Conservation (phyloP, 2,329 filamentous ascomycete genomes). For the Fusarium domesticum region DNA sequence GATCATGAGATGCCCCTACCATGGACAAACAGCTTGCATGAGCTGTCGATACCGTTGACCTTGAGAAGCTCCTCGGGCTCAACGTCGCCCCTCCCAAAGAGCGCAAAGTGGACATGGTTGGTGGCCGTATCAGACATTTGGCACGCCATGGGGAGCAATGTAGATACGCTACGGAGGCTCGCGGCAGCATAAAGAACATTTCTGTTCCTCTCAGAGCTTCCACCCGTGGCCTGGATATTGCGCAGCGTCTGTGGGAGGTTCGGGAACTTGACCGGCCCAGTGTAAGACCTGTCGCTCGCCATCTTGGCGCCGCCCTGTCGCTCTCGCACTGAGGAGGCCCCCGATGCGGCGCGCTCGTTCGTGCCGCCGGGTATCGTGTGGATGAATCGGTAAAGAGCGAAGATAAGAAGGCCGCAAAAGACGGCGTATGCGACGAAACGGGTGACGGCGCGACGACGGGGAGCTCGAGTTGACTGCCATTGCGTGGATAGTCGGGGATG, state of each 20-base stretch:
- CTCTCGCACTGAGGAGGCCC: constrained; percentile 5
- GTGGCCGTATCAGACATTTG: constrained; percentile 70
- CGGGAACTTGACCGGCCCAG: constrained; percentile 68
- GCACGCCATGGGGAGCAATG: constrained; percentile 78
- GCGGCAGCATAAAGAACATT: constrained; percentile 80
- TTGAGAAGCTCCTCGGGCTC: constrained; percentile 65
- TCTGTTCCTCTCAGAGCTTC: constrained; percentile 52
- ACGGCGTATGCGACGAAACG: constrained; percentile 48
- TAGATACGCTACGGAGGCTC: constrained; percentile 68
- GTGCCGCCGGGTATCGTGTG: constrained; percentile 43
- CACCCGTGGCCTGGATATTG: constrained; percentile 52
- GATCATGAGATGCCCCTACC: constrained; percentile 36
- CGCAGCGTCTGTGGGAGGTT: constrained; percentile 63
- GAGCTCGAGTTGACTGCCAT: constrained; percentile 43
- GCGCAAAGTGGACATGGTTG: constrained; percentile 76
- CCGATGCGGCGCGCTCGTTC: constrained; percentile 2
- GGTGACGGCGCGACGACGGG: constrained; percentile 52
- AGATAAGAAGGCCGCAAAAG: constrained; percentile 53
- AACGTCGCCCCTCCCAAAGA: constrained; percentile 73
- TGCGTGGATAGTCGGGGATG: constrained; percentile 29
- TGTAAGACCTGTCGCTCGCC: constrained; percentile 50
- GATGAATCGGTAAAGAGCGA: constrained; percentile 34
- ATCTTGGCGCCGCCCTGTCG: constrained; percentile 2
- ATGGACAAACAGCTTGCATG: constrained; percentile 64
- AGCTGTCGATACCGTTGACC: constrained; percentile 73